Evolutionary conservation across 495 filamentous ascomycete genomes (phyloP).

Genomic region (Lasiosphaeriaceae sp.): DNA sequence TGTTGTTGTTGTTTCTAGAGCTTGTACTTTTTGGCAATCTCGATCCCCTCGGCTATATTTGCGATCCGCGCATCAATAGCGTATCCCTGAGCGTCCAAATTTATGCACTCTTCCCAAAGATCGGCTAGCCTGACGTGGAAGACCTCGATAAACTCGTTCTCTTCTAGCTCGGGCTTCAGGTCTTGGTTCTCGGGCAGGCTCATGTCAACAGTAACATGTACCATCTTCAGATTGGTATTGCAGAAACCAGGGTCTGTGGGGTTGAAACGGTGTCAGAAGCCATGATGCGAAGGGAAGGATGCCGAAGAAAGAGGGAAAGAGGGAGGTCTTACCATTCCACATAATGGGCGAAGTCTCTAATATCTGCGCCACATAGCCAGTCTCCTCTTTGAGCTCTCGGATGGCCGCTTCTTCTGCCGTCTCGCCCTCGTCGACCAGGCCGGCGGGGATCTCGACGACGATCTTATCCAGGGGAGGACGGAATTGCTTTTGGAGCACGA

Average conservation of each 20-base stretch:
- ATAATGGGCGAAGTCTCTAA: conserved; percentile 69
- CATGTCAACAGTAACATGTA: conserved; percentile 78
- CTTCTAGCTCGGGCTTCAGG: conserved; percentile 71
- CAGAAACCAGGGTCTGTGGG: conserved; percentile 67
- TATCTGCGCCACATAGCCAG: conserved; percentile 76
- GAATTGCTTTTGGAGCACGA: conserved; percentile 85
- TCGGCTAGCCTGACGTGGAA: conserved; percentile 66
- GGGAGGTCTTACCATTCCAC: conserved; percentile 65
- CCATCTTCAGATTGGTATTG: conserved; percentile 81
- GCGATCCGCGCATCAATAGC: conserved; percentile 85
- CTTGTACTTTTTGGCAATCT: conserved; percentile 59
- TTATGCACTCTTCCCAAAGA: conserved; percentile 65
- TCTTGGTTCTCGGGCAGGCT: conserved; percentile 61
- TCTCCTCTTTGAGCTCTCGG: conserved; percentile 91
- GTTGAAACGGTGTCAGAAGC: not conserved
- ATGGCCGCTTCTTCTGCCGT: conserved; percentile 74
- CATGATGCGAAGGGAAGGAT: not conserved
- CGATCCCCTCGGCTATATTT: conserved; percentile 80
- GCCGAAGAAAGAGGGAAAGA: not conserved
- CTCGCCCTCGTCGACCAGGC: conserved; percentile 79
- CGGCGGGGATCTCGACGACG: conserved; percentile 81
- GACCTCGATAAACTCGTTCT: conserved; percentile 86
- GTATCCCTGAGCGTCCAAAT: conserved; percentile 67
- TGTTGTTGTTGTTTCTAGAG: conserved; percentile 21
- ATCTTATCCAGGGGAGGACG: conserved; percentile 77